Evolutionary conservation across 2,329 filamentous ascomycete genomes (phyloP).

Genomic region (Fusarium chuoi): DNA sequence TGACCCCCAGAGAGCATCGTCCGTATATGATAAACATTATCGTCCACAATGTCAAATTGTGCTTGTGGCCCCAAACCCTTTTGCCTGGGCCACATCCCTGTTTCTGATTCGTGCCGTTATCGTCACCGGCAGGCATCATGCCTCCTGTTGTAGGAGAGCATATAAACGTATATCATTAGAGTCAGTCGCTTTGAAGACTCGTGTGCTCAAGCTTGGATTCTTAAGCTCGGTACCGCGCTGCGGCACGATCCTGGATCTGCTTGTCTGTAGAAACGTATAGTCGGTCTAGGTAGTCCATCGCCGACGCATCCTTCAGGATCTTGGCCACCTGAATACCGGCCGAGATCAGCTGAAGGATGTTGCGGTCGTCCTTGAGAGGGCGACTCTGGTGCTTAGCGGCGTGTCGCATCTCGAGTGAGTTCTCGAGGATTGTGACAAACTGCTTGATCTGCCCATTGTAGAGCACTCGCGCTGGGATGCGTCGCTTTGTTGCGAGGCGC

Average conservation of each 20-base stretch:
- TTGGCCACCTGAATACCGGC: constrained; percentile 89
- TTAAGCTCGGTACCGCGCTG: constrained; percentile 48
- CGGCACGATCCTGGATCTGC: constrained; percentile 75
- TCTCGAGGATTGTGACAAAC: constrained; percentile 87
- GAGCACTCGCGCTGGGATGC: constrained; percentile 83
- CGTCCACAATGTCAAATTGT: constrained; percentile 44
- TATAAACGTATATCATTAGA: constrained; percentile 45
- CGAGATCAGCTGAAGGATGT: constrained; percentile 87
- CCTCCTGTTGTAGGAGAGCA: constrained; percentile 37
- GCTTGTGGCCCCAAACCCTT: constrained; percentile 21
- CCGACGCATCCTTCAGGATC: constrained; percentile 83
- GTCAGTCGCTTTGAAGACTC: constrained; percentile 40
- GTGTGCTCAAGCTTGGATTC: constrained; percentile 31
- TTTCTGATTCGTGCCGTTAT: constrained; percentile 44
- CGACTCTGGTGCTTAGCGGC: constrained; percentile 85
- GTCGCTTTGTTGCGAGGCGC: constrained; percentile 83
- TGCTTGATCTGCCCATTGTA: constrained; percentile 94
- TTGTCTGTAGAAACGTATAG: constrained; percentile 86
- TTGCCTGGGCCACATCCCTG: constrained; percentile 36
- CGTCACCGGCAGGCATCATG: constrained; percentile 42
- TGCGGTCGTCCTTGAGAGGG: constrained; percentile 87
- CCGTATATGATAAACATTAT: constrained; percentile 46
- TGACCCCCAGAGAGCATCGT: constrained; percentile 25
- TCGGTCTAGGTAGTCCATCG: constrained; percentile 84
- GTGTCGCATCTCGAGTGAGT: constrained; percentile 88